These are phyloP conservation scores for Entomortierella beljakovae DNA, from an alignment of 192 early-diverging fungal species.

Conservation along the genomic window DNA sequence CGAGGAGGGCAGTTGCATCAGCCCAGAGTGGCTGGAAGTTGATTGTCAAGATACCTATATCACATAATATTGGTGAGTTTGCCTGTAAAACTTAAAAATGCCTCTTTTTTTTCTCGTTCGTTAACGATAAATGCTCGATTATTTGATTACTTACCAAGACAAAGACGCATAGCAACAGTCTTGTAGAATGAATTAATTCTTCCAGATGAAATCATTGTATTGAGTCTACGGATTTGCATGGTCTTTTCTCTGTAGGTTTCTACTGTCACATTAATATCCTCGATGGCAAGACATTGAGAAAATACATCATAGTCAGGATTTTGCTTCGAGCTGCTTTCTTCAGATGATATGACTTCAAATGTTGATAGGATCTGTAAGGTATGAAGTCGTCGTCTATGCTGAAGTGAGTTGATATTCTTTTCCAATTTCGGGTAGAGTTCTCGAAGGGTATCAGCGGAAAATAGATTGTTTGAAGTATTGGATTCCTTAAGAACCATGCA, in stretches of 20 bases:
- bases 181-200: conserved; percentile 79
- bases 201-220: conserved; percentile 68
- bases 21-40: conserved; percentile 90
- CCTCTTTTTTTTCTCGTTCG: too few species aligned
- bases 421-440: conserved; percentile 64
- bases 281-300: conserved; percentile 68
- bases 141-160: conserved; percentile 64
- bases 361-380: conserved; percentile 75
- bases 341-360: conserved; percentile 74
- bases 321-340: conserved; percentile 35
- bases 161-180: conserved; percentile 70
- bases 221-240: conserved; percentile 78
- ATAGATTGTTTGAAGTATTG: conserved; percentile 31
- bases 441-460: conserved; percentile 58
- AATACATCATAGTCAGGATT: conserved; percentile 58
- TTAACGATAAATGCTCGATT: too few species aligned
- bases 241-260: conserved; percentile 83
- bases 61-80: conserved; percentile 3
- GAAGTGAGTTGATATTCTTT: conserved; percentile 69
- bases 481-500: conserved; percentile 50
- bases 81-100: background rate
- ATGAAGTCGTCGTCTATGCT: conserved; percentile 67
- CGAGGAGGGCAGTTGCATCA: conserved; percentile 73
- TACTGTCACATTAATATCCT: conserved; percentile 70
- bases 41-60: conserved; percentile 72